These are phyloP conservation scores for Boletus reticulatus DNA, from an alignment of 768 basidiomycete species.

Conservation along the genomic window DNA sequence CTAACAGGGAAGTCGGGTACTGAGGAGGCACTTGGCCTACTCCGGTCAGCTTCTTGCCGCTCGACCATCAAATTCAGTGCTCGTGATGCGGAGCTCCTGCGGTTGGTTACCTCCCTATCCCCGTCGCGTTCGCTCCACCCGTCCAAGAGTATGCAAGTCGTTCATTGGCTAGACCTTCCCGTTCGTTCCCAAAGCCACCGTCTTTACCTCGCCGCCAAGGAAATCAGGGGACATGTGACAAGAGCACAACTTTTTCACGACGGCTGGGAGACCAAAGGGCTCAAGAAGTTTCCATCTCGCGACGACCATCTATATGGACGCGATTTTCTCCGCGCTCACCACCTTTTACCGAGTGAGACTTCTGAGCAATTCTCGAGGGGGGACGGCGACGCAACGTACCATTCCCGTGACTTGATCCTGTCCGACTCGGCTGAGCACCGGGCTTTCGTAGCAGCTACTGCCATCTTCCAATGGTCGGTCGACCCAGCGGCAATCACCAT, in stretches of 20 bases:
- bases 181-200: constrained; percentile 32
- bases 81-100: constrained; percentile 32
- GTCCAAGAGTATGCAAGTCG: constrained; percentile 7
- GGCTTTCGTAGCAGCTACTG: constrained; percentile 1
- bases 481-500: neutral
- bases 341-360: constrained; percentile 9
- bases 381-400: constrained; percentile 5
- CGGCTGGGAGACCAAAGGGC: neutral
- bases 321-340: constrained; percentile 5
- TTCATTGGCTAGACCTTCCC: constrained; percentile 8
- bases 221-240: constrained; percentile 30
- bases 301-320: constrained; percentile 15
- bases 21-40: constrained; percentile 39
- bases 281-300: constrained; percentile 1
- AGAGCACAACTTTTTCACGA: constrained; percentile 5
- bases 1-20: constrained; percentile 44
- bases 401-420: constrained; percentile 2
- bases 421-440: neutral
- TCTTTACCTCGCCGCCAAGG: constrained; percentile 6
- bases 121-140: constrained; percentile 41
- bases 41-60: constrained; percentile 35
- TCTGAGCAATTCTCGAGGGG: neutral
- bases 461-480: constrained; percentile 1
- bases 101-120: constrained; percentile 33
- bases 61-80: constrained; percentile 40